phyloP scores from a whole-genome alignment of 352 stramenopile genomes.

The Phytophthora meadii region DNA sequence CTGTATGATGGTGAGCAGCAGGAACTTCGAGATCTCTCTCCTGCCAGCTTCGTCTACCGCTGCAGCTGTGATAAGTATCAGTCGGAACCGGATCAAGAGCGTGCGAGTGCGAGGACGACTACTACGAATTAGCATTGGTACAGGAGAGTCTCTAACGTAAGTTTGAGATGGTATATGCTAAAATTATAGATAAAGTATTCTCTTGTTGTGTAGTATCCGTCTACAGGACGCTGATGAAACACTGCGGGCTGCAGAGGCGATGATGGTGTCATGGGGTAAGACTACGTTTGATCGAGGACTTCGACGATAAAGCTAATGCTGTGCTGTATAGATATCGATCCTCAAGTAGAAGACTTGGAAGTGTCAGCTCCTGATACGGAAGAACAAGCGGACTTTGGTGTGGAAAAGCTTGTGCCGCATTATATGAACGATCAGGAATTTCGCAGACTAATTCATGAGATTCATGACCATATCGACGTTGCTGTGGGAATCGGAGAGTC shows the following conservation, averaged over 20 bases:
- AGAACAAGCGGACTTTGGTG: background rate
- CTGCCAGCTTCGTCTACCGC: constrained; percentile 1
- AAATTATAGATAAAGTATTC: background rate
- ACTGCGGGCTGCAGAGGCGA: constrained; percentile 38
- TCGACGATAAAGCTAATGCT: background rate
- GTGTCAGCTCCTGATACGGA: constrained; percentile 1
- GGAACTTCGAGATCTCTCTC: constrained; percentile 30
- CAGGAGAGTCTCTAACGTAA: constrained; percentile 40
- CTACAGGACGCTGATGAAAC: constrained; percentile 28
- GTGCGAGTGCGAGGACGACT: constrained; percentile 47
- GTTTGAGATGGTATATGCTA: too few relatives aligned
- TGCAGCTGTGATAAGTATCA: constrained; percentile 26
- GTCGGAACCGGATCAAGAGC: constrained; percentile 24
- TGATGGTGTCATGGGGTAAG: constrained; percentile 60
- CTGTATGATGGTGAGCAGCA: constrained; percentile 25
- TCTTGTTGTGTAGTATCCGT: constrained; percentile 36
- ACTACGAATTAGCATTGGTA: constrained; percentile 31
- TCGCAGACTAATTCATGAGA: constrained; percentile 40
- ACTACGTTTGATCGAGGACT: background rate
- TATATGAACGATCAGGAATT: constrained; percentile 47
- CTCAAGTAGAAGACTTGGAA: constrained; percentile 42
- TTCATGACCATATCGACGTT: constrained; percentile 49
- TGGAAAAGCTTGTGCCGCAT: constrained; percentile 34
- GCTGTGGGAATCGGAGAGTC: constrained; percentile 6
- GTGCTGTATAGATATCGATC: constrained; percentile 41